Percentiles rank a stretch among this genome's conserved stretches.
Evolutionary conservation across 2,329 filamentous ascomycete genomes (phyloP).

Genomic region (Exophiala lecanii-corni): DNA sequence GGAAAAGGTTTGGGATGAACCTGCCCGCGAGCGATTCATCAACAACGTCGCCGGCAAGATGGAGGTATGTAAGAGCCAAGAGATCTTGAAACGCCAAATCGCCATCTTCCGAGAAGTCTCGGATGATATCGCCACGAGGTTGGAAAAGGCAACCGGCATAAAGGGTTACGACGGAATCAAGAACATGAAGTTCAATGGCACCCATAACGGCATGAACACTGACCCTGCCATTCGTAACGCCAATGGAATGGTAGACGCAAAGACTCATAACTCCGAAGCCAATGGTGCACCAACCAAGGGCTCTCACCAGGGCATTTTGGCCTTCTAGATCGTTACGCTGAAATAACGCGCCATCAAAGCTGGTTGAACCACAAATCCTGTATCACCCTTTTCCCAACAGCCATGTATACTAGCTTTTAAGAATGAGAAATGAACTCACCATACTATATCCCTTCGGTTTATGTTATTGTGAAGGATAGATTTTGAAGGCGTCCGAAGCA

Average conservation of each 20-base stretch:
- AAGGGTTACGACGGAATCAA: slow-evolving; percentile 57
- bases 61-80: slow-evolving; percentile 52
- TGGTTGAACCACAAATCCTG: too few relatives aligned
- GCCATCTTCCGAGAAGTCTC: slow-evolving; percentile 61
- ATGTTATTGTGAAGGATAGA: too few relatives aligned
- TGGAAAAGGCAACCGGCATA: slow-evolving; percentile 60
- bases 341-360: too few relatives aligned
- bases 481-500: too few relatives aligned
- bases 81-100: slow-evolving; percentile 61
- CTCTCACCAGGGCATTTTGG: slow-evolving; percentile 30
- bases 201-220: slow-evolving; percentile 57
- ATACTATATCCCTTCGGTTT: too few relatives aligned
- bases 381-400: too few relatives aligned
- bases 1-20: slow-evolving; percentile 59
- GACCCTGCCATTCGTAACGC: slow-evolving; percentile 35
- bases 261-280: slow-evolving; percentile 32
- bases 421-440: too few relatives aligned
- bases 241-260: slow-evolving; percentile 45
- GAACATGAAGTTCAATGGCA: slow-evolving; percentile 54
- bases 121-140: slow-evolving; percentile 51
- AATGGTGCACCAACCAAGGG: slow-evolving; percentile 48
- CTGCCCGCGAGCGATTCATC: slow-evolving; percentile 55
- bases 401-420: too few relatives aligned
- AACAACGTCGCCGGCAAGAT: slow-evolving; percentile 60
- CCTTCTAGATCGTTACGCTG: too few relatives aligned